These are phyloP conservation scores for Alternaria solani DNA, from an alignment of 2,329 filamentous ascomycete genomes.

Conservation along the genomic window DNA sequence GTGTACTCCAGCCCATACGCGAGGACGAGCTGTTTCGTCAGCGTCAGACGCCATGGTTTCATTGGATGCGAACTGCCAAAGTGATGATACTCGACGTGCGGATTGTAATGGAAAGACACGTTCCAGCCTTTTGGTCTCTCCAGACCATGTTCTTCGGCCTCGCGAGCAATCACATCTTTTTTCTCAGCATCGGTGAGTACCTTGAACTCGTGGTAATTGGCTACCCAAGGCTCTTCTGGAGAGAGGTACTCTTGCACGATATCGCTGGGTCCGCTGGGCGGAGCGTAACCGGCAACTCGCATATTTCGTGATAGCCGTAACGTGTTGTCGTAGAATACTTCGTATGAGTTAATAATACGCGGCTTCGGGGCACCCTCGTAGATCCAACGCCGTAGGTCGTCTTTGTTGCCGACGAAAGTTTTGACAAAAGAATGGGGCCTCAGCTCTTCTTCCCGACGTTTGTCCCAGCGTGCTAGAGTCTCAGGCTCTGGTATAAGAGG, in stretches of 20 bases:
- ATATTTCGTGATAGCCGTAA: slow-evolving; percentile 16
- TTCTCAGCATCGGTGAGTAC: slow-evolving; percentile 47
- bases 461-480: slow-evolving; percentile 9
- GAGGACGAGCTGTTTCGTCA: slow-evolving; percentile 93
- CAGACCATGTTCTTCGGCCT: slow-evolving; percentile 71
- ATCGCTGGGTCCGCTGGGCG: slow-evolving; percentile 36
- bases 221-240: slow-evolving; percentile 35
- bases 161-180: slow-evolving; percentile 61
- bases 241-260: slow-evolving; percentile 49
- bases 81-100: slow-evolving; percentile 93
- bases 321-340: background rate
- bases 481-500: background rate
- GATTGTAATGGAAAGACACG: slow-evolving; percentile 95
- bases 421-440: slow-evolving; percentile 13
- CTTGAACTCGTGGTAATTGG: slow-evolving; percentile 45
- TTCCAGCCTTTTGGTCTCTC: slow-evolving; percentile 83
- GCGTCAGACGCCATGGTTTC: slow-evolving; percentile 96
- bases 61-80: slow-evolving; percentile 97
- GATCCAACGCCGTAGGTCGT: slow-evolving; percentile 25
- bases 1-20: slow-evolving; percentile 95
- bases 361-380: slow-evolving; percentile 13
- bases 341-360: slow-evolving; percentile 3
- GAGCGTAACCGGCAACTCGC: slow-evolving; percentile 27
- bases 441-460: slow-evolving; percentile 9
- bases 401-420: slow-evolving; percentile 21